Evolutionary conservation across 164 flowering plant species (phyloP).

Genomic region (Tetracentron sinense): DNA sequence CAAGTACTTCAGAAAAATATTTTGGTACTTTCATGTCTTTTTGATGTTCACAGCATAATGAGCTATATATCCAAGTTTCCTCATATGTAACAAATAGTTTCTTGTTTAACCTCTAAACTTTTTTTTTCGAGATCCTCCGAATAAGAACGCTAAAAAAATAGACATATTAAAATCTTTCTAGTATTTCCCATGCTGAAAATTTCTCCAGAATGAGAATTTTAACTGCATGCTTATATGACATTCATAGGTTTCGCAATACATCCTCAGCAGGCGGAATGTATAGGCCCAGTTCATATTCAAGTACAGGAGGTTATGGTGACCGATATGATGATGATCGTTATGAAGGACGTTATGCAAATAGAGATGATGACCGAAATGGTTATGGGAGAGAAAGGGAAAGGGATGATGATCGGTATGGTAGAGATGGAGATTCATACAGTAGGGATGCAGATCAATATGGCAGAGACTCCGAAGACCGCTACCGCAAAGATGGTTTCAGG

Average conservation of each 20-base stretch:
- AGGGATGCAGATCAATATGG: conserved; percentile 59
- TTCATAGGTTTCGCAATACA: conserved; percentile 53
- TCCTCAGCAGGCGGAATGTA: conserved; percentile 70
- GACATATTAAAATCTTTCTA: neutral
- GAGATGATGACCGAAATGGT: conserved; percentile 64
- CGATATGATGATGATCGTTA: conserved; percentile 59
- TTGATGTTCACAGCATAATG: too few relatives aligned
- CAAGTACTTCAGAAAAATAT: too few relatives aligned
- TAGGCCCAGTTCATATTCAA: conserved; percentile 52
- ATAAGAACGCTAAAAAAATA: neutral
- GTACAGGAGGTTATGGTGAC: conserved; percentile 61
- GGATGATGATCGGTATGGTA: conserved; percentile 72
- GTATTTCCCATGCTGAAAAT: neutral
- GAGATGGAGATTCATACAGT: conserved; percentile 52
- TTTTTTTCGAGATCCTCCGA: neutral
- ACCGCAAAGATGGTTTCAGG: conserved; percentile 56
- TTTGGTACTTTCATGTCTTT: too few relatives aligned
- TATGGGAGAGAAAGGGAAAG: conserved; percentile 71
- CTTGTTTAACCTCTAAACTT: neutral
- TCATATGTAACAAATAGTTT: too few relatives aligned
- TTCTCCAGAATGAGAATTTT: neutral
- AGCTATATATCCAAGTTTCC: neutral
- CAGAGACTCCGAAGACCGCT: conserved; percentile 64
- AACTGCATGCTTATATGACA: neutral
- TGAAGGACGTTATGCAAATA: too few relatives aligned